Percentiles rank a stretch among this genome's conserved stretches.
Conservation (phyloP, 2,329 filamentous ascomycete species). For the Trichoderma semiorbis region DNA sequence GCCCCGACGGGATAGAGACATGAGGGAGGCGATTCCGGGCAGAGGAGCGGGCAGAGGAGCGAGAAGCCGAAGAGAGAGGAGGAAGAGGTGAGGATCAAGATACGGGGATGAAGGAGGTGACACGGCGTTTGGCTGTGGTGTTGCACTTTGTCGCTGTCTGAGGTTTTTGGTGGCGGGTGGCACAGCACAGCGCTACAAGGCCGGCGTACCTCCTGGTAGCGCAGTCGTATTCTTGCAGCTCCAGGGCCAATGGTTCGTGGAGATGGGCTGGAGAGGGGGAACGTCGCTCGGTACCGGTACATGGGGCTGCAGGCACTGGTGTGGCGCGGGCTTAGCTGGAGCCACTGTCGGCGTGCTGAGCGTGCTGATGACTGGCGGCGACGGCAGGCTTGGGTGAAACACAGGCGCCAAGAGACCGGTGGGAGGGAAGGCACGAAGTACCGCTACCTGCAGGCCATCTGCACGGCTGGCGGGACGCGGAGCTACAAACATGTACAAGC, state of each 20-base stretch:
- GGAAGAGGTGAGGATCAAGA: neutral
- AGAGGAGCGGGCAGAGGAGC: neutral
- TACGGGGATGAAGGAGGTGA: constrained; percentile 13
- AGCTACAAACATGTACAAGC: neutral
- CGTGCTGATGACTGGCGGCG: too few species aligned
- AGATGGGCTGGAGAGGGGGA: neutral
- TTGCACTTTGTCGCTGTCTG: constrained; percentile 15
- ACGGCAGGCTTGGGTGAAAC: neutral
- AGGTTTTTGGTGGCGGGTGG: constrained; percentile 16
- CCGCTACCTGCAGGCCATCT: neutral
- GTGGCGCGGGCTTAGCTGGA: neutral
- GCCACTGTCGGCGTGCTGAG: neutral
- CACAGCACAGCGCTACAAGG: neutral
- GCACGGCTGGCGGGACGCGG: neutral
- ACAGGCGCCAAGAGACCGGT: neutral
- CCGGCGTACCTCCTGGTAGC: neutral
- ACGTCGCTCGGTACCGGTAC: neutral
- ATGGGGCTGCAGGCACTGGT: neutral
- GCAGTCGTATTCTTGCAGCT: neutral
- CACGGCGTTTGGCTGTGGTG: constrained; percentile 17
- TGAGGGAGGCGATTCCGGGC: constrained; percentile 17
- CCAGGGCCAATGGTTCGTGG: neutral
- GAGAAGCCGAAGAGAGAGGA: neutral
- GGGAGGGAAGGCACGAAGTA: neutral
- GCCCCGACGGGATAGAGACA: constrained; percentile 15